These are phyloP conservation scores for Lichtheimia ramosa DNA, from an alignment of 371 early-diverging fungal species.

Conservation along the genomic window DNA sequence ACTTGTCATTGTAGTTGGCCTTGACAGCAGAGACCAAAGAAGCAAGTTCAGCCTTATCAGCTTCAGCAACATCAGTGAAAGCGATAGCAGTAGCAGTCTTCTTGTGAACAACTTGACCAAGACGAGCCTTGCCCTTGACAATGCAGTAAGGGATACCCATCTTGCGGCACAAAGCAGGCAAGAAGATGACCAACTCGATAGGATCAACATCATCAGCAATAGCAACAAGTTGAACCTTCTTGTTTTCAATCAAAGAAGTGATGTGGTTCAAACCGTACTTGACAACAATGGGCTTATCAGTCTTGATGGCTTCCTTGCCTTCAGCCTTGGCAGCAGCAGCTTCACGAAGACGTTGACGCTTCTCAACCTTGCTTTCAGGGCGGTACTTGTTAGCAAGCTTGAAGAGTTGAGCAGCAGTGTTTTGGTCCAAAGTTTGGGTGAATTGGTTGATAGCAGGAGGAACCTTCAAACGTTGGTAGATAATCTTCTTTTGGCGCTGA, in stretches of 20 bases:
- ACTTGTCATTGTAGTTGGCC: slow-evolving; percentile 92
- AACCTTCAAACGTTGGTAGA: slow-evolving; percentile 98
- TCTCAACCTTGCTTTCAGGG: slow-evolving; percentile 97
- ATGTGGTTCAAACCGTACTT: slow-evolving; percentile 99
- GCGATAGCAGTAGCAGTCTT: slow-evolving; percentile 98
- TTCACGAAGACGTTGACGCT: slow-evolving; percentile 90
- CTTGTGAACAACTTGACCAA: slow-evolving; percentile 98
- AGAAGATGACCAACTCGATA: slow-evolving; percentile 98
- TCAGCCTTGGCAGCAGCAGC: slow-evolving; percentile 82
- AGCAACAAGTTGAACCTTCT: slow-evolving; percentile 98
- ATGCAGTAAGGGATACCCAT: slow-evolving; percentile 99
- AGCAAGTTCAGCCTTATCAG: slow-evolving; percentile 94
- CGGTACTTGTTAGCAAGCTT: slow-evolving; percentile 98
- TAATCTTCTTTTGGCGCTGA: slow-evolving; percentile 96
- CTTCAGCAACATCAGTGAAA: slow-evolving; percentile 92
- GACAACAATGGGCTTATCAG: slow-evolving; percentile 95
- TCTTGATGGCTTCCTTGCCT: slow-evolving; percentile 84
- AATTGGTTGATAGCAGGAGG: slow-evolving; percentile 99
- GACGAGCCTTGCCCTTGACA: slow-evolving; percentile 97
- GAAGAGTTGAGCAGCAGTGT: slow-evolving; percentile 97
- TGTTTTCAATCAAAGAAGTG: slow-evolving; percentile 95
- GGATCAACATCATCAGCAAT: slow-evolving; percentile 99
- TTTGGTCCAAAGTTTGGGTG: slow-evolving; percentile 94
- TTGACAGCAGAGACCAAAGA: slow-evolving; percentile 89
- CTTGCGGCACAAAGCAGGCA: slow-evolving; percentile 99